Percentiles rank a stretch among this genome's conserved stretches.
Conservation (phyloP, 1,284 basidiomycete genomes). For the Trichosporon sp. region DNA sequence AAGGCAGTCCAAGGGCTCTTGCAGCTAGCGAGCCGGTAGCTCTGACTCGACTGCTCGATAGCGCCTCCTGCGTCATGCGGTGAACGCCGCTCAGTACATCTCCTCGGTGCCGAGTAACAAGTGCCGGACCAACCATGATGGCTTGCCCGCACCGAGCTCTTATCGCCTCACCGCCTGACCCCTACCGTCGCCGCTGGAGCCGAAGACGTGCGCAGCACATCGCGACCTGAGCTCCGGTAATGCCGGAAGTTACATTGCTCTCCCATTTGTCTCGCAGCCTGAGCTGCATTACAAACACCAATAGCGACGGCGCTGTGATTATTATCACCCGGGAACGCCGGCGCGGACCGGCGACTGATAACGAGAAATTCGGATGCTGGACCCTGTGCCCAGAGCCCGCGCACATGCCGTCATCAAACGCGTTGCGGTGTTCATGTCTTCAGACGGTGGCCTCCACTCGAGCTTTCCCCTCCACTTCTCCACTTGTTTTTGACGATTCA, state of each 20-base stretch:
- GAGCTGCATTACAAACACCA: background rate
- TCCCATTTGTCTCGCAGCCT: background rate
- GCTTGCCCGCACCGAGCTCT: no score
- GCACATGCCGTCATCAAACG: background rate
- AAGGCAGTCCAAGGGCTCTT: no score
- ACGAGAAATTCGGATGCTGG: slow-evolving; percentile 2
- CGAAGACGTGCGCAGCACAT: no score
- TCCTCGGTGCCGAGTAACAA: no score
- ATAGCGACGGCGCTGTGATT: background rate
- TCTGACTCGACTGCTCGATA: no score
- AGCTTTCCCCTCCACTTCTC: no score
- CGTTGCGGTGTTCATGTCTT: background rate
- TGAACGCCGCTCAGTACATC: no score
- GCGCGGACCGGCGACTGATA: background rate
- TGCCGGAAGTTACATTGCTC: background rate
- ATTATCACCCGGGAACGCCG: background rate
- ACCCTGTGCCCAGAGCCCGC: background rate
- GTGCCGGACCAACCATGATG: no score
- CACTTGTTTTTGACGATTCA: background rate
- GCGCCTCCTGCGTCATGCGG: no score
- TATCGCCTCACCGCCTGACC: no score
- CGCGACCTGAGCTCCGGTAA: background rate
- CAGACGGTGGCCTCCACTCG: background rate
- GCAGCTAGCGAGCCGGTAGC: no score
- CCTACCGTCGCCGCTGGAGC: no score